Conservation (phyloP, 2,329 filamentous ascomycete genomes). For the Penicillium sp. region DNA sequence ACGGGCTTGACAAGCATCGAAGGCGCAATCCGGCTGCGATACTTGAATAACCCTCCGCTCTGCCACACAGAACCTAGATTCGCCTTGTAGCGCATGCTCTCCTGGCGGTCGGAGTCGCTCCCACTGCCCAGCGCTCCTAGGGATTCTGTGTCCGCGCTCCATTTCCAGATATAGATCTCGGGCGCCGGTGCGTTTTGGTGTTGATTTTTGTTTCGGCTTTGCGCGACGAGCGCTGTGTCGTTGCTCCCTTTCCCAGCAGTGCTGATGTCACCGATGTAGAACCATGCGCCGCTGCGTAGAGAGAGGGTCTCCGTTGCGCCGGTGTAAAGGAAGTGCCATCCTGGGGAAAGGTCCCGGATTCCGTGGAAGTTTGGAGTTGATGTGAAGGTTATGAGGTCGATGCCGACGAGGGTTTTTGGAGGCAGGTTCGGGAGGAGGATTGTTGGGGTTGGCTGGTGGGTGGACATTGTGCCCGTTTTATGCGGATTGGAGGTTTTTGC, state of each 20-base stretch:
- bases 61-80: constrained; percentile 58
- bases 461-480: constrained; percentile 14
- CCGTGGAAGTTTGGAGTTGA: constrained; percentile 61
- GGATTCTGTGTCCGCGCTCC: constrained; percentile 44
- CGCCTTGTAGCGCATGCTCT: constrained; percentile 52
- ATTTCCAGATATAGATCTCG: constrained; percentile 56
- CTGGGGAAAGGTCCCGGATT: constrained; percentile 57
- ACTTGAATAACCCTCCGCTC: constrained; percentile 45
- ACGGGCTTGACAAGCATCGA: constrained; percentile 47
- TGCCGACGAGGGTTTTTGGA: constrained; percentile 50
- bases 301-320: constrained; percentile 58
- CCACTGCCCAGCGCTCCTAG: constrained; percentile 33
- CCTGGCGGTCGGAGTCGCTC: constrained; percentile 43
- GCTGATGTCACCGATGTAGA: constrained; percentile 48
- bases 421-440: constrained; percentile 47
- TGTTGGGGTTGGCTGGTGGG: constrained; percentile 37
- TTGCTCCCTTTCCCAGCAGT: constrained; percentile 16
- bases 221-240: constrained; percentile 16
- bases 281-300: constrained; percentile 62
- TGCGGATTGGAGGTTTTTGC: not conserved
- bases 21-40: constrained; percentile 39
- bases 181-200: constrained; percentile 18
- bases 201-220: constrained; percentile 14
- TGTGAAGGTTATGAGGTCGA: constrained; percentile 60
- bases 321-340: constrained; percentile 62